Percentiles rank a stretch among this genome's conserved stretches.
phyloP scores from a whole-genome alignment of 2,329 filamentous ascomycete species.

The Graphiopsis chlorocephala region DNA sequence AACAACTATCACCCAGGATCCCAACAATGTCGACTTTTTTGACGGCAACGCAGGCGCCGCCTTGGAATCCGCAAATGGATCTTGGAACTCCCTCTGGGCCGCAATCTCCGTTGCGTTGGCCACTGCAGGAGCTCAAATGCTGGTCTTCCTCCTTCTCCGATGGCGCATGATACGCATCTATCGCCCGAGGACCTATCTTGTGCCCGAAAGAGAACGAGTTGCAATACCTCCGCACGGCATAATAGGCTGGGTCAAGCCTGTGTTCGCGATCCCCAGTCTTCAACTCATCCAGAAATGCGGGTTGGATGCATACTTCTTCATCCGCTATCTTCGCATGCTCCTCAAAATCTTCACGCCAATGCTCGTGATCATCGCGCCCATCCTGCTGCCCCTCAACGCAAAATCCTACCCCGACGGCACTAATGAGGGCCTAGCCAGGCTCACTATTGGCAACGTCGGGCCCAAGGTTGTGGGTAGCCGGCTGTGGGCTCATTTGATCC shows the following conservation, averaged over 20 bases:
- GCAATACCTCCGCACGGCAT: constrained; percentile 64
- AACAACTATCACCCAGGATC: neutral
- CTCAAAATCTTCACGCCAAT: constrained; percentile 90
- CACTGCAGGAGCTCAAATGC: constrained; percentile 48
- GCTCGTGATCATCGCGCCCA: constrained; percentile 72
- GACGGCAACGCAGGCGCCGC: constrained; percentile 5
- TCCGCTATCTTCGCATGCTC: constrained; percentile 82
- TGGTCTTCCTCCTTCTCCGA: constrained; percentile 72
- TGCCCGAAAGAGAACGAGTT: constrained; percentile 79
- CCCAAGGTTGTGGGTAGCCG: constrained; percentile 58
- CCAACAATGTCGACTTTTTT: neutral
- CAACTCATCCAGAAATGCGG: constrained; percentile 95
- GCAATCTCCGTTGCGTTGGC: constrained; percentile 36
- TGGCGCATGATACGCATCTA: constrained; percentile 81
- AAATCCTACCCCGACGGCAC: constrained; percentile 50
- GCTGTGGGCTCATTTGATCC: constrained; percentile 79
- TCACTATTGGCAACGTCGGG: constrained; percentile 85
- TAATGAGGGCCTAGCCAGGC: constrained; percentile 65
- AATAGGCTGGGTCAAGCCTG: constrained; percentile 53
- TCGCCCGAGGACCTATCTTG: constrained; percentile 83
- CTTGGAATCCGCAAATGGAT: neutral
- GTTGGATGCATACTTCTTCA: constrained; percentile 94
- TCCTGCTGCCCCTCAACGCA: constrained; percentile 82
- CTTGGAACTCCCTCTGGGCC: constrained; percentile 32
- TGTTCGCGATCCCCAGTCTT: constrained; percentile 68